Conservation (phyloP, 192 early-diverging fungal species). For the Coemansia asiatica region DNA sequence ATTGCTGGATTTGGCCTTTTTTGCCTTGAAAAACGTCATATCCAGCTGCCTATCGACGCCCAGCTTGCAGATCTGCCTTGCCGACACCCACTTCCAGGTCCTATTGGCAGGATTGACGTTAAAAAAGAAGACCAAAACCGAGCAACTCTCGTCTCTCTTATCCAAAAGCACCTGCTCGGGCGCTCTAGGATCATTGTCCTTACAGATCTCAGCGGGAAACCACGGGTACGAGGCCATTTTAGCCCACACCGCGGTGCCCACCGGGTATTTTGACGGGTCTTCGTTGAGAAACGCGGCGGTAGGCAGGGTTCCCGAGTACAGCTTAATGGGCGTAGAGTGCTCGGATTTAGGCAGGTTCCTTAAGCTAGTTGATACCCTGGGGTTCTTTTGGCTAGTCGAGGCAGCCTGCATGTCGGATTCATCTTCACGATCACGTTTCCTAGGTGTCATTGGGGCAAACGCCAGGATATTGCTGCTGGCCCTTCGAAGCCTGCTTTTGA, state of each 20-base stretch:
- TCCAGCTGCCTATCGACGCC: conserved; percentile 25
- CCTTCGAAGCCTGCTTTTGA: conserved; percentile 22
- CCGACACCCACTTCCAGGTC: conserved; percentile 39
- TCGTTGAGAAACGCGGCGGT: conserved; percentile 18
- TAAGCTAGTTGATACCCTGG: neutral
- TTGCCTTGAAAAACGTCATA: conserved; percentile 18
- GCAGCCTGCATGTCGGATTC: neutral
- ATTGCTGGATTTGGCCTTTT: conserved; percentile 13
- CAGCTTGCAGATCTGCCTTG: conserved; percentile 22
- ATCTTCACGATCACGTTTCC: neutral
- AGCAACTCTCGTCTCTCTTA: neutral
- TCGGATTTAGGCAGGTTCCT: neutral
- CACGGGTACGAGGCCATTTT: conserved; percentile 45
- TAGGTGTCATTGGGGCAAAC: neutral
- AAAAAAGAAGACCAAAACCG: conserved; percentile 40
- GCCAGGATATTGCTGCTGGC: neutral
- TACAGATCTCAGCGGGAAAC: conserved; percentile 47
- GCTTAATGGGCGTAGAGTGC: neutral
- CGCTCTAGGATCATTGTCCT: conserved; percentile 11
- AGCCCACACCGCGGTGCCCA: conserved; percentile 50
- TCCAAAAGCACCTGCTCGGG: conserved; percentile 20
- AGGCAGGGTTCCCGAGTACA: neutral
- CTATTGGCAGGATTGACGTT: conserved; percentile 11
- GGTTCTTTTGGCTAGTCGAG: neutral
- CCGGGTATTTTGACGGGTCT: conserved; percentile 1